Evolutionary conservation across 768 basidiomycete genomes (phyloP).

Genomic region (Tricholoma sp.): DNA sequence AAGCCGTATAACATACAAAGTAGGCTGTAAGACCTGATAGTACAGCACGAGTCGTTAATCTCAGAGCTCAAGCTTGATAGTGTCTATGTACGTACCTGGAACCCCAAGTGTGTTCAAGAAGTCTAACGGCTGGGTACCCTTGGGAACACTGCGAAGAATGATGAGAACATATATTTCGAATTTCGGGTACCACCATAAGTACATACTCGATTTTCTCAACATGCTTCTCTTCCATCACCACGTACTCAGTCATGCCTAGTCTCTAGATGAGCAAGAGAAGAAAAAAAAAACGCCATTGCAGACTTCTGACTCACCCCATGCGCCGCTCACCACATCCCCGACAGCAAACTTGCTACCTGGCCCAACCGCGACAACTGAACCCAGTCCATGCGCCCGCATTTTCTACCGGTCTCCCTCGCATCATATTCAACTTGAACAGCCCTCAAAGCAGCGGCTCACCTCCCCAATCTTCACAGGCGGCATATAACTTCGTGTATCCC

Average conservation of each 20-base stretch:
- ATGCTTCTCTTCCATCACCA: conserved; percentile 48
- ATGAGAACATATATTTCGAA: neutral
- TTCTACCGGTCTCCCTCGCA: conserved; percentile 28
- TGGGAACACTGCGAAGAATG: conserved; percentile 38
- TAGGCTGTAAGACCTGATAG: conserved; percentile 79
- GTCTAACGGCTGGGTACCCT: conserved; percentile 65
- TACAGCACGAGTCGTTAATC: neutral
- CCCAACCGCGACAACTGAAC: conserved; percentile 57
- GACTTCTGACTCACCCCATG: conserved; percentile 56
- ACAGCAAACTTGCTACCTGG: conserved; percentile 46
- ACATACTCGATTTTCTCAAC: conserved; percentile 55
- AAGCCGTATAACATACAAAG: conserved; percentile 51
- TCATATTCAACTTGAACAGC: neutral
- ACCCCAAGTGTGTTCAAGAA: conserved; percentile 76
- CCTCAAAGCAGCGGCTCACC: conserved; percentile 18
- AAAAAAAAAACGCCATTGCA: neutral
- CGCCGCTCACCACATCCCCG: conserved; percentile 68
- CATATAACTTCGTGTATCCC: conserved; percentile 65
- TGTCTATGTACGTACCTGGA: conserved; percentile 43
- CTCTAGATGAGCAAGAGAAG: neutral
- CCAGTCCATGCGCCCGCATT: conserved; percentile 72
- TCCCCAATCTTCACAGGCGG: conserved; percentile 70
- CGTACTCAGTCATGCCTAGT: conserved; percentile 77
- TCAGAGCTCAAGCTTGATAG: neutral
- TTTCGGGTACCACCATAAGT: neutral